phyloP scores from a whole-genome alignment of 2,329 filamentous ascomycete genomes.

The Chaetomium sp. region DNA sequence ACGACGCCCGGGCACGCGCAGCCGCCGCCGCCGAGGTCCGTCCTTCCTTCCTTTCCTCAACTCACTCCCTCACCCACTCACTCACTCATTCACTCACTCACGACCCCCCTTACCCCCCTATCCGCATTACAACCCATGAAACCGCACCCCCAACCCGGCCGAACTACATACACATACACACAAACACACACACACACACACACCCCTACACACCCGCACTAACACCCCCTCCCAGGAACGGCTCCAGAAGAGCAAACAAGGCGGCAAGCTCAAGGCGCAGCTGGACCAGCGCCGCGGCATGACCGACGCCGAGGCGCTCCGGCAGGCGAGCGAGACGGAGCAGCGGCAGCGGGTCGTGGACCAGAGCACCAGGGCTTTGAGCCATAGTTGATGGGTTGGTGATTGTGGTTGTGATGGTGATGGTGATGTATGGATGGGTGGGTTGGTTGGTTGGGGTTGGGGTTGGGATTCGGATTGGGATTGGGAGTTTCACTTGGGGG shows the following conservation, averaged over 20 bases:
- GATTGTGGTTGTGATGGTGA: background rate
- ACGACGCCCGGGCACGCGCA: constrained; percentile 71
- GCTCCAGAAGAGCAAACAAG: constrained; percentile 21
- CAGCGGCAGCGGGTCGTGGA: constrained; percentile 69
- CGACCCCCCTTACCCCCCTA: background rate
- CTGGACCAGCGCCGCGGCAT: constrained; percentile 76
- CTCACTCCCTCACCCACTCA: background rate
- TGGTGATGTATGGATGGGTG: background rate
- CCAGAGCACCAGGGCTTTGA: constrained; percentile 56
- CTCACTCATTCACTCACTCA: no score
- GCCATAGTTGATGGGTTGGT: constrained; percentile 44
- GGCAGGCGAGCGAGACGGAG: constrained; percentile 68
- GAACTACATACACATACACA: no score
- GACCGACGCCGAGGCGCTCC: constrained; percentile 68
- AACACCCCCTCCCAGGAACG: constrained; percentile 15
- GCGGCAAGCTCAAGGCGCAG: constrained; percentile 69
- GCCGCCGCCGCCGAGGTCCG: constrained; percentile 83
- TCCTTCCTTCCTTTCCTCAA: constrained; percentile 23
- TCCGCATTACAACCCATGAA: background rate
- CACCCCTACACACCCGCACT: background rate
- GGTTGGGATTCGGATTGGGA: background rate
- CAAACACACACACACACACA: no score
- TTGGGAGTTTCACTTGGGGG: background rate
- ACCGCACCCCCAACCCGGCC: no score
- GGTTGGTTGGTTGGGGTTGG: background rate